These are phyloP conservation scores for Fusarium napiforme DNA, from an alignment of 2,329 filamentous ascomycete species.

Conservation along the genomic window DNA sequence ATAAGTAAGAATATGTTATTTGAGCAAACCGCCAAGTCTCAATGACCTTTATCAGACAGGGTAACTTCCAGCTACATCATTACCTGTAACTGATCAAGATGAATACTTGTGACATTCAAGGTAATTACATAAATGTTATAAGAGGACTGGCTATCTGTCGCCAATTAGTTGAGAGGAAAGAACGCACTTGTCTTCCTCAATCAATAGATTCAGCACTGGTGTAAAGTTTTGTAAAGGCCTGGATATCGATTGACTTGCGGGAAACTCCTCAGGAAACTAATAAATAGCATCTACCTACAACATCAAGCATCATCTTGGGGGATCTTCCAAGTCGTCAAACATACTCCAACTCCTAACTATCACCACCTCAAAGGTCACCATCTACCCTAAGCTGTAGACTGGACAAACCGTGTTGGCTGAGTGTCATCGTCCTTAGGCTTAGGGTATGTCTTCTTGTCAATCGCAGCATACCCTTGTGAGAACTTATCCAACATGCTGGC, in stretches of 20 bases:
- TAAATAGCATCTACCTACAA: background rate
- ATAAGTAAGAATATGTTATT: background rate
- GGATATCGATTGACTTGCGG: background rate
- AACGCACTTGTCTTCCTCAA: background rate
- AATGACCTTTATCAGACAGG: background rate
- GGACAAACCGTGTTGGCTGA: background rate
- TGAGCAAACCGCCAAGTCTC: background rate
- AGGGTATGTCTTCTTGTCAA: slow-evolving; percentile 46
- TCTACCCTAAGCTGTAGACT: background rate
- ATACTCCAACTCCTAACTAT: background rate
- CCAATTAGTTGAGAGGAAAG: background rate
- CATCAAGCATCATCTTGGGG: background rate
- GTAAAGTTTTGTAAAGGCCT: background rate
- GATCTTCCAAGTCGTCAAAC: background rate
- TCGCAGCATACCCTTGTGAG: slow-evolving; percentile 49
- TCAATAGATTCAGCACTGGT: background rate
- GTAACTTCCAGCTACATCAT: background rate
- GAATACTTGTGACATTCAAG: too few relatives aligned
- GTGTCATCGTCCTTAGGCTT: slow-evolving; percentile 32
- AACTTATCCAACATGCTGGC: slow-evolving; percentile 46
- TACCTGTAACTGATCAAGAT: background rate
- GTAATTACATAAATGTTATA: background rate
- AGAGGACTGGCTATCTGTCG: background rate
- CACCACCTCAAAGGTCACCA: background rate
- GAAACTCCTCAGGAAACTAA: background rate